These are phyloP conservation scores for Apiospora phragmitis DNA, from an alignment of 2,329 filamentous ascomycete genomes.

Conservation along the genomic window DNA sequence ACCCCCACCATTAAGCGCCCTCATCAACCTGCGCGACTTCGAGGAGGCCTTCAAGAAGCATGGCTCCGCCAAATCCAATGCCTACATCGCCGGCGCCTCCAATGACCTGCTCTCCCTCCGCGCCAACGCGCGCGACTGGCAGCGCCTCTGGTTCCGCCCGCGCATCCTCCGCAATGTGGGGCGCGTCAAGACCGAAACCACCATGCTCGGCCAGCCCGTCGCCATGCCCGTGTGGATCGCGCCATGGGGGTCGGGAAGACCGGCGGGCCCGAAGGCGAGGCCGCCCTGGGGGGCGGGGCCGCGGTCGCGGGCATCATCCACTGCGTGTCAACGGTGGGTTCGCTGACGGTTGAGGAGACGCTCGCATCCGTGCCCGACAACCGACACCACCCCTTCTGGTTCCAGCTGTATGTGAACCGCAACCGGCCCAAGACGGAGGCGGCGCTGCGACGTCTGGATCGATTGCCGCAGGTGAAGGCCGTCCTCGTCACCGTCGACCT, in stretches of 20 bases:
- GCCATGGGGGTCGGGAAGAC: slow-evolving; percentile 15
- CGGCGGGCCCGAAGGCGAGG: slow-evolving; percentile 16
- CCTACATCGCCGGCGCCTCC: slow-evolving; percentile 12
- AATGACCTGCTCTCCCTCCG: slow-evolving; percentile 12
- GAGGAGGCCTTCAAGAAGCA: slow-evolving; percentile 14
- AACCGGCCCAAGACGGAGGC: slow-evolving; percentile 14
- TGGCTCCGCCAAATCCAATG: slow-evolving; percentile 14
- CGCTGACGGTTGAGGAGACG: slow-evolving; percentile 9
- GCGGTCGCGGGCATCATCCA: slow-evolving; percentile 13
- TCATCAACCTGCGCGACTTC: slow-evolving; percentile 18
- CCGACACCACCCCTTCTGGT: slow-evolving; percentile 14
- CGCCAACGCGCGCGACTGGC: slow-evolving; percentile 13
- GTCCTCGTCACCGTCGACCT: slow-evolving; percentile 62
- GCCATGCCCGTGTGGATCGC: slow-evolving; percentile 15
- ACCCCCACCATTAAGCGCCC: slow-evolving; percentile 12
- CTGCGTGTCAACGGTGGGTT: slow-evolving; percentile 16
- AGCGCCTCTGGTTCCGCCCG: slow-evolving; percentile 12
- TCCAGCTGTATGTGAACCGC: slow-evolving; percentile 19
- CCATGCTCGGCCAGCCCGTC: slow-evolving; percentile 15
- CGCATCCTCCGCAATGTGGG: slow-evolving; percentile 14
- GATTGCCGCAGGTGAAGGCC: slow-evolving; percentile 44
- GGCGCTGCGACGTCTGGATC: slow-evolving; percentile 7
- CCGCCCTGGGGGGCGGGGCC: slow-evolving; percentile 11
- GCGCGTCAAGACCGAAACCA: not conserved
- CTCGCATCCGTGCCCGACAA: not conserved